Conservation (phyloP, 257 asterid species). For the Solanum bulbocastanum region DNA sequence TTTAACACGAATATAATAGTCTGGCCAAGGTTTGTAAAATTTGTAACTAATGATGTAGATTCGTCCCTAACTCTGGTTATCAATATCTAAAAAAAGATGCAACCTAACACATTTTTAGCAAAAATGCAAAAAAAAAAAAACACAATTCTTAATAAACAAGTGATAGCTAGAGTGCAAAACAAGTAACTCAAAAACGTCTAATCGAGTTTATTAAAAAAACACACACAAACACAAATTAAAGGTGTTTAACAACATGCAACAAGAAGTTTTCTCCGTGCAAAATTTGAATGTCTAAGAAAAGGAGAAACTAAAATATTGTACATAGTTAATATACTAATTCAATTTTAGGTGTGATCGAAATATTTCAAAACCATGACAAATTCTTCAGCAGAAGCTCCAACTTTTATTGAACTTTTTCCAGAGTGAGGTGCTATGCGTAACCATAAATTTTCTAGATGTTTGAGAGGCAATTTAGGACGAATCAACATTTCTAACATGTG, state of each 20-base stretch:
- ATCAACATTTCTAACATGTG: not conserved
- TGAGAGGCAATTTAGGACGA: not conserved
- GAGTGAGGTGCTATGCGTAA: not conserved
- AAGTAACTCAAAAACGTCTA: not conserved
- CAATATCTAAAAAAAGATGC: not conserved
- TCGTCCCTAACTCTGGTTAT: not conserved
- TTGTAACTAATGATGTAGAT: not conserved
- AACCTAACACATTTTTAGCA: not conserved
- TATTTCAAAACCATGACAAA: conserved; percentile 14
- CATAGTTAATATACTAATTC: not conserved
- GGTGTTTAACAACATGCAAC: not conserved
- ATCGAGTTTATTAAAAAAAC: not conserved
- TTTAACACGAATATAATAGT: not conserved
- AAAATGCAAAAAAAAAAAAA: no score
- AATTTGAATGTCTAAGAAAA: not conserved
- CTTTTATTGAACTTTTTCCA: not conserved
- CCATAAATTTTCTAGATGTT: not conserved
- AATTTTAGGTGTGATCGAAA: not conserved
- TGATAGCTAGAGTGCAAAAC: not conserved
- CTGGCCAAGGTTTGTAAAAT: no score
- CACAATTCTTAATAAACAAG: not conserved
- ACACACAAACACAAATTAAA: not conserved
- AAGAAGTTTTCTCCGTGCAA: not conserved
- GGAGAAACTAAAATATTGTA: not conserved
- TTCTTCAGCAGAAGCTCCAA: conserved; percentile 8